Evolutionary conservation across 2,329 filamentous ascomycete species (phyloP).

Genomic region (Didymella keratinophila): DNA sequence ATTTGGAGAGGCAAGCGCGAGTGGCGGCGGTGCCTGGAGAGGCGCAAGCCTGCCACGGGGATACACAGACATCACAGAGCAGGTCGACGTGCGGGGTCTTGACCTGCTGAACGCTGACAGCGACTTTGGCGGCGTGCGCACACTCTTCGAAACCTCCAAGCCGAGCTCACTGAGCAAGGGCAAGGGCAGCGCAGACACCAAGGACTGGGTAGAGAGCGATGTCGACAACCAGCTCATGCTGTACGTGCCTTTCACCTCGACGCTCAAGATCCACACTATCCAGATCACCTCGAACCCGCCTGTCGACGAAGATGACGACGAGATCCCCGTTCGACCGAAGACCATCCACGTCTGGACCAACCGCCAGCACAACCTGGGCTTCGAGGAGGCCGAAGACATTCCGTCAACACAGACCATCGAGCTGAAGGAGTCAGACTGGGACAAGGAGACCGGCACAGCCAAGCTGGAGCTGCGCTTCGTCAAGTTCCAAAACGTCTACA

Average conservation of each 20-base stretch:
- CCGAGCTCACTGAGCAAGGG: slow-evolving; percentile 66
- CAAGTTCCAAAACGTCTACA: slow-evolving; percentile 95
- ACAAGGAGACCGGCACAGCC: slow-evolving; percentile 58
- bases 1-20: slow-evolving; percentile 53
- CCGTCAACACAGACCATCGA: slow-evolving; percentile 81
- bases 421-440: slow-evolving; percentile 79
- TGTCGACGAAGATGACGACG: slow-evolving; percentile 65
- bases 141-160: slow-evolving; percentile 74
- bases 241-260: slow-evolving; percentile 87
- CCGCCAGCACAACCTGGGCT: slow-evolving; percentile 87
- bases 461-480: slow-evolving; percentile 79
- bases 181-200: slow-evolving; percentile 59
- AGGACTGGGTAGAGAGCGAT: slow-evolving; percentile 94
- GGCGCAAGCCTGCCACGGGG: slow-evolving; percentile 78
- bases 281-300: slow-evolving; percentile 84
- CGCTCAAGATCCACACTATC: slow-evolving; percentile 85
- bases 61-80: slow-evolving; percentile 82
- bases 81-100: slow-evolving; percentile 79
- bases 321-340: slow-evolving; percentile 80
- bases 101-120: slow-evolving; percentile 89
- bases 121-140: slow-evolving; percentile 74
- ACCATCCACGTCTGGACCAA: slow-evolving; percentile 89
- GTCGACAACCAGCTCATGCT: slow-evolving; percentile 97
- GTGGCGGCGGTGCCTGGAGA: slow-evolving; percentile 67
- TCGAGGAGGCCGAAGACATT: slow-evolving; percentile 91